Percentiles rank a stretch among this genome's conserved stretches.
phyloP scores from a whole-genome alignment of 2,329 filamentous ascomycete genomes.

The Cercospora berteroae region DNA sequence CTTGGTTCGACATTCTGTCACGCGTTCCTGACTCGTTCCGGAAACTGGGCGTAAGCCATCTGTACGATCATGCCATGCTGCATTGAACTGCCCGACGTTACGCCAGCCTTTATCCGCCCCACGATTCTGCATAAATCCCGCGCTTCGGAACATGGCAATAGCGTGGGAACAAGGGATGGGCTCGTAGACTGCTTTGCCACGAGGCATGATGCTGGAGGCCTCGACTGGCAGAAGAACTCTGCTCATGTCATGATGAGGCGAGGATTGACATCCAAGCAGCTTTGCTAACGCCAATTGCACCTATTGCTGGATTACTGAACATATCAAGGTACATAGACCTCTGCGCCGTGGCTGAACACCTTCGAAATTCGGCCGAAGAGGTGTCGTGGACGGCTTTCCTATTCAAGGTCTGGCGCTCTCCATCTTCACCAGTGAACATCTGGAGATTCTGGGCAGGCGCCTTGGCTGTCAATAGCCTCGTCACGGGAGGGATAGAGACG shows the following conservation, averaged over 20 bases:
- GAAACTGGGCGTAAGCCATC: background rate
- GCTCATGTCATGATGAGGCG: background rate
- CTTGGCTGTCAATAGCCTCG: constrained; percentile 4
- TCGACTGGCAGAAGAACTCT: background rate
- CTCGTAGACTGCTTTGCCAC: background rate
- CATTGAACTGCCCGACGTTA: background rate
- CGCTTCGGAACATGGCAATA: background rate
- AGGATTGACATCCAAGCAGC: background rate
- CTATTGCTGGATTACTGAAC: background rate
- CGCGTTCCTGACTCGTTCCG: background rate
- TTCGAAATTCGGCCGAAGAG: background rate
- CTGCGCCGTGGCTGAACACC: background rate
- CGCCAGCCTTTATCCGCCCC: constrained; percentile 7
- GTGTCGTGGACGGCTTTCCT: background rate
- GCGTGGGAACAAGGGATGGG: background rate
- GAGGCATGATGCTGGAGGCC: background rate
- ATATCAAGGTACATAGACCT: background rate
- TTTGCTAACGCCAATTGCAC: background rate
- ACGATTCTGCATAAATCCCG: background rate
- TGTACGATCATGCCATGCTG: constrained; percentile 3
- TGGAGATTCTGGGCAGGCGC: constrained; percentile 5
- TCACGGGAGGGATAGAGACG: background rate
- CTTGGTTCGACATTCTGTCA: background rate
- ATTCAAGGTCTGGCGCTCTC: constrained; percentile 2
- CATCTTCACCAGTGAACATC: background rate